These are phyloP conservation scores for Tricholoma bakamatsutake DNA, from an alignment of 768 basidiomycete species.

Conservation along the genomic window DNA sequence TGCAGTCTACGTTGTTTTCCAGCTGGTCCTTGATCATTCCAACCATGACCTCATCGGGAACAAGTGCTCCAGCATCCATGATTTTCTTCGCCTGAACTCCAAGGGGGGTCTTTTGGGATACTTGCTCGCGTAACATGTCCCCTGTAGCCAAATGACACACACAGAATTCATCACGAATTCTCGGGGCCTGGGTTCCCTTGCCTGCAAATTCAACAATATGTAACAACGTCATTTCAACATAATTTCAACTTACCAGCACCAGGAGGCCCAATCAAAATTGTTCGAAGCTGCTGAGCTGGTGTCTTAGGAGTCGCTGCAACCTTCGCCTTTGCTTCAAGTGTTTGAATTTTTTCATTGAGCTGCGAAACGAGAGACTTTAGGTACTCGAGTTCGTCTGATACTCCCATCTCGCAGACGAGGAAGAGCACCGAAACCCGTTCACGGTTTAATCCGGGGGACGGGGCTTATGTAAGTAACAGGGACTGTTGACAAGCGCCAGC, in stretches of 20 bases:
- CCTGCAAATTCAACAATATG: conserved; percentile 41
- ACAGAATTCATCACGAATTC: conserved; percentile 88
- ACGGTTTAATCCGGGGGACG: conserved; percentile 16
- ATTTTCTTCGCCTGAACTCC: conserved; percentile 94
- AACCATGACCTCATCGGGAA: conserved; percentile 95
- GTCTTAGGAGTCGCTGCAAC: conserved; percentile 33
- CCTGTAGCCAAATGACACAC: conserved; percentile 98
- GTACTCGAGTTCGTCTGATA: conserved; percentile 82
- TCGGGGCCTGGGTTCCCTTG: conserved; percentile 97
- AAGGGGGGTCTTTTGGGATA: conserved; percentile 77
- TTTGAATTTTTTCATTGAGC: conserved; percentile 83
- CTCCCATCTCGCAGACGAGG: conserved; percentile 42
- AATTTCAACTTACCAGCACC: conserved; percentile 72
- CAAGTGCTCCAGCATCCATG: conserved; percentile 95
- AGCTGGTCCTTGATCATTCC: conserved; percentile 96
- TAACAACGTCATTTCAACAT: background rate
- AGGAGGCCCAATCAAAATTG: conserved; percentile 94
- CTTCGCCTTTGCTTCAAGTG: conserved; percentile 70
- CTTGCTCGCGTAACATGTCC: conserved; percentile 97
- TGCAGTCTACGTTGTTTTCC: conserved; percentile 86
- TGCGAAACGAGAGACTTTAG: conserved; percentile 89
- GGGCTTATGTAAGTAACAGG: conserved; percentile 20
- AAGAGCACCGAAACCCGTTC: background rate
- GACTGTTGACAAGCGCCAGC: conserved; percentile 1
- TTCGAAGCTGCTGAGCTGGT: conserved; percentile 75